phyloP scores from a whole-genome alignment of 306 rosid genomes.

The Herpetospermum pedunculosum region DNA sequence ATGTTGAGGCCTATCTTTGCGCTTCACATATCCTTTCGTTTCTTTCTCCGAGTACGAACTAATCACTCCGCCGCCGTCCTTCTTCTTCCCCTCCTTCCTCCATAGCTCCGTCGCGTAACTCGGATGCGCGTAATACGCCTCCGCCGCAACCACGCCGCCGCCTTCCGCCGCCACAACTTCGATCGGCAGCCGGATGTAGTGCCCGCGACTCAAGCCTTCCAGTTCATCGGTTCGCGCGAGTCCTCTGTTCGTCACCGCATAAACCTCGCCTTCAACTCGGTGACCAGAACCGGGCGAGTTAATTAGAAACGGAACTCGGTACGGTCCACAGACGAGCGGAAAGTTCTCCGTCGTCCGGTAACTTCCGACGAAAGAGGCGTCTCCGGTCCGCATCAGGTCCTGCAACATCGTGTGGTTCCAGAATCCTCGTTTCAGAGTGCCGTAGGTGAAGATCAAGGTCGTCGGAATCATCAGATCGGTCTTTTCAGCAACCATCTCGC shows the following conservation, averaged over 20 bases:
- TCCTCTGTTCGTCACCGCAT: slow-evolving; percentile 38
- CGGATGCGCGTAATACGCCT: slow-evolving; percentile 60
- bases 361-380: slow-evolving; percentile 45
- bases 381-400: slow-evolving; percentile 47
- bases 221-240: slow-evolving; percentile 43
- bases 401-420: slow-evolving; percentile 55
- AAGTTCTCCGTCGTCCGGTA: slow-evolving; percentile 27
- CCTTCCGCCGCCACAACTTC: neutral
- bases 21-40: slow-evolving; percentile 55
- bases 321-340: slow-evolving; percentile 74
- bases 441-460: slow-evolving; percentile 53
- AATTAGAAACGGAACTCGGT: slow-evolving; percentile 61
- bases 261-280: slow-evolving; percentile 50
- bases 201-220: slow-evolving; percentile 49
- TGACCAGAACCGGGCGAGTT: slow-evolving; percentile 52
- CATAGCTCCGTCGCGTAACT: slow-evolving; percentile 59
- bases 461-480: neutral
- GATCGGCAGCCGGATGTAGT: slow-evolving; percentile 53
- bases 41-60: slow-evolving; percentile 43
- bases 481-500: slow-evolving; percentile 15
- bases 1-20: slow-evolving; percentile 66
- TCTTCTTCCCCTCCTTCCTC: slow-evolving; percentile 38
- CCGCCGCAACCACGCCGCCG: slow-evolving; percentile 22
- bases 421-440: slow-evolving; percentile 52
- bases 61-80: slow-evolving; percentile 18